These are phyloP conservation scores for Hypomontagnella submonticulosa DNA, from an alignment of 495 filamentous ascomycete genomes.

Conservation along the genomic window DNA sequence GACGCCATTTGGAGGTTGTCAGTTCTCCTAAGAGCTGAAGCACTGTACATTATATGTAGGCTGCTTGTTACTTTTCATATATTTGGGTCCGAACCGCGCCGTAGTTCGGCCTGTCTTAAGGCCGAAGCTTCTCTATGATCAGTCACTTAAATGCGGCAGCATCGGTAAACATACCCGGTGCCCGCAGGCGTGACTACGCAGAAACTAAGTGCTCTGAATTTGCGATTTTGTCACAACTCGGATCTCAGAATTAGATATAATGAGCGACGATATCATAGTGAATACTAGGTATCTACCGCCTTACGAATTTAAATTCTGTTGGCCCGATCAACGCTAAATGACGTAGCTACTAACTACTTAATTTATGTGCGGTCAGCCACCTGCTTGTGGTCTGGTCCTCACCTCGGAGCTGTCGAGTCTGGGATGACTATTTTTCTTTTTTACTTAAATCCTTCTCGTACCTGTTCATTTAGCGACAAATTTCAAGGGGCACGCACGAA, in stretches of 20 bases:
- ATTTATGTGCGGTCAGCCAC: background rate
- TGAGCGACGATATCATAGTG: conserved; percentile 14
- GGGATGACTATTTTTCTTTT: background rate
- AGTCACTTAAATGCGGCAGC: too few species aligned
- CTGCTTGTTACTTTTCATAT: too few species aligned
- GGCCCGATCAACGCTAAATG: too few species aligned
- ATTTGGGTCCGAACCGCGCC: background rate
- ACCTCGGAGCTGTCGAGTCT: too few species aligned
- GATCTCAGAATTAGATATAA: conserved; percentile 9
- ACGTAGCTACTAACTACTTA: background rate
- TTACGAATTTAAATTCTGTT: too few species aligned
- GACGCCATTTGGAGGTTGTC: conserved; percentile 21
- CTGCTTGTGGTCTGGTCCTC: background rate
- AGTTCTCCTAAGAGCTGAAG: conserved; percentile 16
- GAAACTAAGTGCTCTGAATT: background rate
- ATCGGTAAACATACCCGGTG: too few species aligned
- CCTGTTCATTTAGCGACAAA: background rate
- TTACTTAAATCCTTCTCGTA: background rate
- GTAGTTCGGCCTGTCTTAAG: too few species aligned
- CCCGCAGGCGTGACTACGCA: too few species aligned
- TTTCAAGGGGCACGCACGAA: conserved; percentile 8
- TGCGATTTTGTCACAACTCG: conserved; percentile 9
- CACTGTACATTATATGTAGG: background rate
- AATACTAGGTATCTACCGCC: too few species aligned
- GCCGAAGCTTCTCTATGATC: too few species aligned